Conservation (phyloP, 2,329 filamentous ascomycete species). For the Cytospora schulzeri region DNA sequence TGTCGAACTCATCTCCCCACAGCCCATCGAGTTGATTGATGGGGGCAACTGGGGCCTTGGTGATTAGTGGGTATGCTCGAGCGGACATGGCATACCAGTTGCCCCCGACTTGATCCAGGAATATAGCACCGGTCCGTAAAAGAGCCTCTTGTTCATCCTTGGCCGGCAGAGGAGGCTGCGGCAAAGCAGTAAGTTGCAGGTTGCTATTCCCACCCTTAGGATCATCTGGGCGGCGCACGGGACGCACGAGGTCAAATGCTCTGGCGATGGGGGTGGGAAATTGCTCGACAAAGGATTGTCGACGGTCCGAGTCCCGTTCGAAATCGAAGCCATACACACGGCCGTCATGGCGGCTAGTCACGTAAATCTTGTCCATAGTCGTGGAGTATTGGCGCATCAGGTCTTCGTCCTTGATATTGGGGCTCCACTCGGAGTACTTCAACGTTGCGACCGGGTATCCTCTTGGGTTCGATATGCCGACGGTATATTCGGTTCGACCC, state of each 20-base stretch:
- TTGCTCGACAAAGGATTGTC: slow-evolving; percentile 66
- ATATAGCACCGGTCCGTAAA: slow-evolving; percentile 67
- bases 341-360: slow-evolving; percentile 85
- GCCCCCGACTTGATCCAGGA: slow-evolving; percentile 85
- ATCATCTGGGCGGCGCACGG: slow-evolving; percentile 36
- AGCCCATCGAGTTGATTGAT: slow-evolving; percentile 50
- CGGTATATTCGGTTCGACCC: slow-evolving; percentile 85
- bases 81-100: slow-evolving; percentile 96
- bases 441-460: slow-evolving; percentile 82
- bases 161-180: slow-evolving; percentile 74
- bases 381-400: slow-evolving; percentile 78
- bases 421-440: slow-evolving; percentile 91
- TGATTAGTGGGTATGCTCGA: slow-evolving; percentile 79
- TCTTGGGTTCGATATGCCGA: slow-evolving; percentile 77
- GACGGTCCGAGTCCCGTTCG: slow-evolving; percentile 51
- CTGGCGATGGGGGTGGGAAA: slow-evolving; percentile 79
- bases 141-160: slow-evolving; percentile 52
- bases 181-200: slow-evolving; percentile 78
- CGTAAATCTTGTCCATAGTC: slow-evolving; percentile 85
- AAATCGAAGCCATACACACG: slow-evolving; percentile 80
- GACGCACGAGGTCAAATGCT: slow-evolving; percentile 85
- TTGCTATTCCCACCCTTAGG: slow-evolving; percentile 60
- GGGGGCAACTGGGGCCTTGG: slow-evolving; percentile 60
- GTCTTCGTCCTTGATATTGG: slow-evolving; percentile 88
- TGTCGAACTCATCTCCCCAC: slow-evolving; percentile 40